Base-by-base conservation (phyloP, 2,329 filamentous ascomycete genomes). In the Cercospora sp. region DNA sequence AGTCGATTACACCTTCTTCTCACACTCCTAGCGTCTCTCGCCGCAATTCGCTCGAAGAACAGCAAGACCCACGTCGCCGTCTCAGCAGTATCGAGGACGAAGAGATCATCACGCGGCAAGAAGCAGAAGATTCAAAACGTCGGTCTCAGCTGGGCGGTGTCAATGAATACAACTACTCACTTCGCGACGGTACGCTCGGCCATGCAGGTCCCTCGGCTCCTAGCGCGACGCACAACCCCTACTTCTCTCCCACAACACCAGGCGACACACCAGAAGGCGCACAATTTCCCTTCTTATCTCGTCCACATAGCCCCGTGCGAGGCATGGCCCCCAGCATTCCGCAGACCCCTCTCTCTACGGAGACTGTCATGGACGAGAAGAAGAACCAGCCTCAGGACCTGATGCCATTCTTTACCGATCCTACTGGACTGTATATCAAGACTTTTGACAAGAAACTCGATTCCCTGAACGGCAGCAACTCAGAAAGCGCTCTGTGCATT, bases 391-490 rank as follows among this genome's bases (percentile, higher is more conserved):
- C 90, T 16, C 88, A 90, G 74, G 88, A 89, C 66, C 86, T 90
- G 0, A 87, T 89, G 71, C 88, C 88, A 2, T 88, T 87, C 79
- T 91, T 91, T 79, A 90, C 86, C 5, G 89, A 90, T 74, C 84
- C 85, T 58, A 87, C 83, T 37, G 88, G 87, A 34, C 82, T 88
- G 69, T 90, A 88, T 76, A 88, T 86, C 70, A 82, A 82, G 68
- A 82, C 80, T 1, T 90, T 89, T 70, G 85, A 87, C 66, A 83
- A 85, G 76, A 86, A 83, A 74, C 82, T 90, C 1, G 84, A 87
- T 34, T 77, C 78, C 2, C 80, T 90, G 16, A 85, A 80, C 57
- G 87, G 85, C 8, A 82, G 83, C 69, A 89, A 85, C 68, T 89
- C 87, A 0, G 84, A 87, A 68, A 83, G 80, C 1, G 81, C 85